Conservation (phyloP, 371 early-diverging fungal genomes). For the Mucor irregularis region DNA sequence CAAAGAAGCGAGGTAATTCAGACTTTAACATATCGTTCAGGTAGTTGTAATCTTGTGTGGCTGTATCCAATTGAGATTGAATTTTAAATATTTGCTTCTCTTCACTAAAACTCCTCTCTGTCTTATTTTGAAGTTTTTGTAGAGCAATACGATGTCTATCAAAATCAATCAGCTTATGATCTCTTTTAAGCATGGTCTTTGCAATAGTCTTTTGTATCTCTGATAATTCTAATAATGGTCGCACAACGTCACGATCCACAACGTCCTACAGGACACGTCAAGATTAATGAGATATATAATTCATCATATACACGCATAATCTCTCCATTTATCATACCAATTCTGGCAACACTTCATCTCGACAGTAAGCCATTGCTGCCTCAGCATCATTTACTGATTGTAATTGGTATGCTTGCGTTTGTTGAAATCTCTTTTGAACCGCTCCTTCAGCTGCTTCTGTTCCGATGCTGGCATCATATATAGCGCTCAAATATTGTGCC, state of each 20-base stretch:
- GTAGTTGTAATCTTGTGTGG: constrained; percentile 72
- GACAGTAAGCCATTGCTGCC: constrained; percentile 50
- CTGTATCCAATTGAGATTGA: constrained; percentile 64
- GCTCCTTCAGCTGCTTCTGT: constrained; percentile 34
- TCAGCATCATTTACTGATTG: constrained; percentile 63
- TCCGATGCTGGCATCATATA: constrained; percentile 43
- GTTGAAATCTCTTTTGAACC: constrained; percentile 35
- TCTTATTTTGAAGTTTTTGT: constrained; percentile 66
- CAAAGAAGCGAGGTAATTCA: constrained; percentile 68
- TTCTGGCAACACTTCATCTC: constrained; percentile 63
- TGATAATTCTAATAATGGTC: constrained; percentile 66
- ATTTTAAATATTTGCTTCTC: constrained; percentile 70
- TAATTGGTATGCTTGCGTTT: constrained; percentile 49
- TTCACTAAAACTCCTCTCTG: constrained; percentile 66
- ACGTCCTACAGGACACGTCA: constrained; percentile 63
- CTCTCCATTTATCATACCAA: constrained; percentile 39
- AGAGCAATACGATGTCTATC: constrained; percentile 75
- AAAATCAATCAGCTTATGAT: constrained; percentile 83
- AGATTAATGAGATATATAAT: background rate
- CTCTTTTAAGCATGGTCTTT: constrained; percentile 76
- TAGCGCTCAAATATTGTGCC: constrained; percentile 57
- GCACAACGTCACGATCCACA: constrained; percentile 72
- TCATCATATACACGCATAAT: background rate
- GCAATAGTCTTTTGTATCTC: constrained; percentile 67
- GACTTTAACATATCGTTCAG: constrained; percentile 65